Percentiles rank a stretch among this genome's conserved stretches.
Evolutionary conservation across 2,329 filamentous ascomycete species (phyloP).

Genomic region (Aspergillus amoenus): DNA sequence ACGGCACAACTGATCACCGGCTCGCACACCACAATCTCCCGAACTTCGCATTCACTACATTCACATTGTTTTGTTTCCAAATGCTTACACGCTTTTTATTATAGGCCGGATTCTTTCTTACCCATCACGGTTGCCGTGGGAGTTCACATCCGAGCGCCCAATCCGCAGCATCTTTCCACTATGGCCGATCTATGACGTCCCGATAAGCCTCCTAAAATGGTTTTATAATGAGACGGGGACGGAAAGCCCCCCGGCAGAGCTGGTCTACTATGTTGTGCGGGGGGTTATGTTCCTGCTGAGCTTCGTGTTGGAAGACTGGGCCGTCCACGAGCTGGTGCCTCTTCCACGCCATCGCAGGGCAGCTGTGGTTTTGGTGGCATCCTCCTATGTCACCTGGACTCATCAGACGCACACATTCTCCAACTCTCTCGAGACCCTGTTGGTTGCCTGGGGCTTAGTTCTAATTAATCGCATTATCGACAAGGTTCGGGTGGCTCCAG

Average conservation of each 20-base stretch:
- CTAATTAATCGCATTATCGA: constrained; percentile 82
- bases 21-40: not conserved
- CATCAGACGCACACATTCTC: constrained; percentile 98
- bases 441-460: constrained; percentile 91
- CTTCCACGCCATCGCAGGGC: constrained; percentile 69
- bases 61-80: not conserved
- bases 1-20: constrained; percentile 1
- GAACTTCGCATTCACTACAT: not conserved
- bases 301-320: constrained; percentile 98
- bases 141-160: constrained; percentile 84
- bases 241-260: constrained; percentile 71
- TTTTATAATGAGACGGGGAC: constrained; percentile 82
- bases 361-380: constrained; percentile 82
- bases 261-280: constrained; percentile 86
- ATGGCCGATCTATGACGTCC: constrained; percentile 92
- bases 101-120: constrained; percentile 92
- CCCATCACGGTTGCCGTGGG: constrained; percentile 88
- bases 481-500: constrained; percentile 54
- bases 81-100: constrained; percentile 8
- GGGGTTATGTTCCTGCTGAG: constrained; percentile 91
- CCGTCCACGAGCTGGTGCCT: constrained; percentile 84
- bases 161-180: constrained; percentile 95
- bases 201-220: constrained; percentile 91
- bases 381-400: constrained; percentile 98
- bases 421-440: constrained; percentile 91